A percentile compares a stretch with the other conserved stretches of the same genome.
Evolutionary conservation across 2,329 filamentous ascomycete genomes (phyloP).

Genomic region (Cylindrodendrum hubeiense): DNA sequence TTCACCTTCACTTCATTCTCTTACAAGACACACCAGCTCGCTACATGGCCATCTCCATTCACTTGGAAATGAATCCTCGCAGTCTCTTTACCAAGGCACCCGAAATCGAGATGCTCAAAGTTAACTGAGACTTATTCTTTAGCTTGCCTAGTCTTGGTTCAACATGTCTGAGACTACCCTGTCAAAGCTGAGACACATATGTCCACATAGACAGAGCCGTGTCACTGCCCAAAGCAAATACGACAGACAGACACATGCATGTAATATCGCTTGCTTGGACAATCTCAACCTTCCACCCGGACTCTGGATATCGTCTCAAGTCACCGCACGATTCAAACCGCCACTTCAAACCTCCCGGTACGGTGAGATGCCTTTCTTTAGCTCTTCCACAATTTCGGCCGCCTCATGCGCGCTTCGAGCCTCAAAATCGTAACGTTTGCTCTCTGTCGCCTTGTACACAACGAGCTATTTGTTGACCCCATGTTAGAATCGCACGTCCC

Average conservation of each 20-base stretch:
- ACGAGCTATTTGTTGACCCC: constrained; percentile 62
- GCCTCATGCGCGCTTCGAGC: constrained; percentile 79
- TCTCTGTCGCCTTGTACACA: constrained; percentile 81
- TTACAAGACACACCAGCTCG: no score
- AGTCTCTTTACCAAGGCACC: no score
- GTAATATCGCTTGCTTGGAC: not conserved
- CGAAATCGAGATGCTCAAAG: no score
- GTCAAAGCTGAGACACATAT: no score
- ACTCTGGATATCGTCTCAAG: not conserved
- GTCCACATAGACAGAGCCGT: not conserved
- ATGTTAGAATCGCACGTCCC: constrained; percentile 25
- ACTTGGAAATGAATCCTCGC: no score
- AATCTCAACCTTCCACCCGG: not conserved
- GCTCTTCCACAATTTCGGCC: constrained; percentile 81
- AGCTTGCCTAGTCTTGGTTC: no score
- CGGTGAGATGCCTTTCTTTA: constrained; percentile 80
- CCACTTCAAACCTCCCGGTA: constrained; percentile 63
- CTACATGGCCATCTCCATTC: no score
- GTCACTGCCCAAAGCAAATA: not conserved
- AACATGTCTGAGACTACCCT: no score
- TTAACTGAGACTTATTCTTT: no score
- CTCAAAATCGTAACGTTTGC: constrained; percentile 88
- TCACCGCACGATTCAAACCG: not conserved
- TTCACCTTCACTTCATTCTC: not conserved
- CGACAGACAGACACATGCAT: not conserved